Percentiles rank a stretch among this genome's conserved stretches.
Evolutionary conservation across 495 filamentous ascomycete genomes (phyloP).

Genomic region (Trichocladium uniseriatum): DNA sequence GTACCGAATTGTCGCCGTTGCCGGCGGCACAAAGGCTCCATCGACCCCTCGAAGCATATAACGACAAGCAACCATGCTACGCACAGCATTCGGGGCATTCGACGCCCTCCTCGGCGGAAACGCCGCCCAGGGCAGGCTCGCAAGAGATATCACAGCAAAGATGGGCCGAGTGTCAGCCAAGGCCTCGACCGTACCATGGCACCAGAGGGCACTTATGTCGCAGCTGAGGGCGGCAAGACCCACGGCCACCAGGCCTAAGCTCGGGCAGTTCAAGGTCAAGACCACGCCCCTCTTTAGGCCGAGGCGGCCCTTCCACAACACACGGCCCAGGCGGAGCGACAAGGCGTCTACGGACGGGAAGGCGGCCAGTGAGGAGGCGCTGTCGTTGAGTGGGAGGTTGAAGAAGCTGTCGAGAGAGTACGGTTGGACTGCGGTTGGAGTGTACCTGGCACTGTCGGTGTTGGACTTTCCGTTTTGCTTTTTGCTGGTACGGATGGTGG

Average conservation of each 20-base stretch:
- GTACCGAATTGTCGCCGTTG: too few relatives aligned
- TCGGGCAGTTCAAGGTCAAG: constrained; percentile 5
- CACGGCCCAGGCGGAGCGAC: constrained; percentile 13
- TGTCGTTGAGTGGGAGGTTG: constrained; percentile 57
- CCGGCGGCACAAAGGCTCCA: background rate
- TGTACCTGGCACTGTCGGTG: constrained; percentile 74
- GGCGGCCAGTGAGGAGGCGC: constrained; percentile 26
- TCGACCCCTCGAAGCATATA: background rate
- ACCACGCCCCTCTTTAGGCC: constrained; percentile 4
- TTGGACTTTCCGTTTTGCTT: constrained; percentile 96
- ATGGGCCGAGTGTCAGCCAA: constrained; percentile 7
- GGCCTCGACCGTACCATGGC: background rate
- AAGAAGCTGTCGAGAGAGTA: constrained; percentile 86
- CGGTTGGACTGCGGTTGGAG: constrained; percentile 85
- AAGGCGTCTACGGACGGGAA: background rate
- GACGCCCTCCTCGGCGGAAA: constrained; percentile 12
- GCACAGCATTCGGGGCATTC: constrained; percentile 14
- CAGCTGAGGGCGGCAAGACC: constrained; percentile 12
- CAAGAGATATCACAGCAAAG: background rate
- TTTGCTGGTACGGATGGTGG: constrained; percentile 68
- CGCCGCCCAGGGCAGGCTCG: background rate
- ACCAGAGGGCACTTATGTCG: constrained; percentile 11
- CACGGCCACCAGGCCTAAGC: background rate
- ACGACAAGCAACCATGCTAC: constrained; percentile 11
- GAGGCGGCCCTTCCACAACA: constrained; percentile 21